phyloP scores from a whole-genome alignment of 257 asterid genomes.

The Coffea eugenioides region DNA sequence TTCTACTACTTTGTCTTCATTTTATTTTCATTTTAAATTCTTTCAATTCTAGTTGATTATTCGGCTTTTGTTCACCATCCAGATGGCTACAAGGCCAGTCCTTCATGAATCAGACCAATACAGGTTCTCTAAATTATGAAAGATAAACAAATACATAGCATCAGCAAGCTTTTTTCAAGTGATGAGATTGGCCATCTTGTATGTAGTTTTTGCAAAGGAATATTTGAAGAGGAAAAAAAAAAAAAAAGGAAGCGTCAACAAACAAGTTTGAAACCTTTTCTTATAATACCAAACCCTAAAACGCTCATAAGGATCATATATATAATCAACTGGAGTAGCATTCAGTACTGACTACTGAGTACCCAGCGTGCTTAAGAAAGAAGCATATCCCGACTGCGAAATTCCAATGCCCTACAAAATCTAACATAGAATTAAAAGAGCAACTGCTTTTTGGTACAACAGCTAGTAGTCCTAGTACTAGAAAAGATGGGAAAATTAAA shows the following conservation, averaged over 20 bases:
- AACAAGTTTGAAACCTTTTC: no score
- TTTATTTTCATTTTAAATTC: no score
- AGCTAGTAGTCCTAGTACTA: neutral
- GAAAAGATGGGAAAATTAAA: neutral
- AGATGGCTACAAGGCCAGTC: neutral
- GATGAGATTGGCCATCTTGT: no score
- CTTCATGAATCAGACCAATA: neutral
- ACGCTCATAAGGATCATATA: neutral
- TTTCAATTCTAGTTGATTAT: no score
- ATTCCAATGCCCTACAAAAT: slow-evolving; percentile 20
- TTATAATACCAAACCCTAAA: slow-evolving; percentile 8
- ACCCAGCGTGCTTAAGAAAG: neutral
- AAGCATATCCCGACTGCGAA: slow-evolving; percentile 2
- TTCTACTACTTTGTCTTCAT: no score
- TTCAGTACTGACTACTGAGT: neutral
- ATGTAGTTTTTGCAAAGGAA: no score
- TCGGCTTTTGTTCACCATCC: neutral
- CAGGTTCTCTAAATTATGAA: neutral
- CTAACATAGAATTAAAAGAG: slow-evolving; percentile 1
- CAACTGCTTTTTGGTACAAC: slow-evolving; percentile 4
- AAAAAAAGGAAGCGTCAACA: no score
- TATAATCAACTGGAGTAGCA: neutral
- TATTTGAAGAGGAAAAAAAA: no score
- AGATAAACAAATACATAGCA: neutral
- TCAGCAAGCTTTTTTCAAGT: no score